Evolutionary conservation across 495 filamentous ascomycete species (phyloP).

Genomic region (Clohesyomyces aquaticus): DNA sequence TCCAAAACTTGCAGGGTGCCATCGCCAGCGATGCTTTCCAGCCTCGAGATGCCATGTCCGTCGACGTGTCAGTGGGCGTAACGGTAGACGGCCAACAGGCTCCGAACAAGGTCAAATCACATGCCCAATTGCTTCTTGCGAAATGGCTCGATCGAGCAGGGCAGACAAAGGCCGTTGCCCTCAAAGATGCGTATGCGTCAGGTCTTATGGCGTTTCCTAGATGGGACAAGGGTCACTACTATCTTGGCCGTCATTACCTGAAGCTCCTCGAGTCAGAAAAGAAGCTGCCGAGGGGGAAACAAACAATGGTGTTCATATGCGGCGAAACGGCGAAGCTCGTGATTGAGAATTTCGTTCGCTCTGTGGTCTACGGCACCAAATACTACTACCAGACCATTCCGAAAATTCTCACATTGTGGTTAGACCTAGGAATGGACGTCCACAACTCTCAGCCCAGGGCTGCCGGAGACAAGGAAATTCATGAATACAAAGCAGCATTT

Average conservation of each 20-base stretch:
- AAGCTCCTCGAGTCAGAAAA: constrained; percentile 92
- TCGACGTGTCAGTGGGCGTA: constrained; percentile 47
- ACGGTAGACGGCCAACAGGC: constrained; percentile 44
- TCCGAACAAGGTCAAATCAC: constrained; percentile 61
- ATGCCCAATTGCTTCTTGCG: constrained; percentile 82
- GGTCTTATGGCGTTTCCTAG: constrained; percentile 64
- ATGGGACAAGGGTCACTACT: constrained; percentile 98
- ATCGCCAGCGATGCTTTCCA: constrained; percentile 74
- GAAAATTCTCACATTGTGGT: constrained; percentile 86
- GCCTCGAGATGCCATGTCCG: constrained; percentile 53
- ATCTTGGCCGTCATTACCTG: constrained; percentile 95
- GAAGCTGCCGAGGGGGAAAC: constrained; percentile 67
- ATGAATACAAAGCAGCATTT: constrained; percentile 62
- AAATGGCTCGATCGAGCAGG: constrained; percentile 95
- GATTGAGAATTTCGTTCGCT: constrained; percentile 89
- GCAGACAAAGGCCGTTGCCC: constrained; percentile 77
- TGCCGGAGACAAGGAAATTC: constrained; percentile 47
- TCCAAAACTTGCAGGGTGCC: constrained; percentile 82
- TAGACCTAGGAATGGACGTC: constrained; percentile 81
- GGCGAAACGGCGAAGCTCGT: constrained; percentile 88
- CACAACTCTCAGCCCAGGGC: constrained; percentile 53
- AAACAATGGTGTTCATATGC: constrained; percentile 60
- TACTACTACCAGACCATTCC: constrained; percentile 94
- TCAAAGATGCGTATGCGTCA: constrained; percentile 77
- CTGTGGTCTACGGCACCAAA: constrained; percentile 84